Evolutionary conservation across 1,284 basidiomycete species (phyloP).

Genomic region (Cryptococcus sp.): DNA sequence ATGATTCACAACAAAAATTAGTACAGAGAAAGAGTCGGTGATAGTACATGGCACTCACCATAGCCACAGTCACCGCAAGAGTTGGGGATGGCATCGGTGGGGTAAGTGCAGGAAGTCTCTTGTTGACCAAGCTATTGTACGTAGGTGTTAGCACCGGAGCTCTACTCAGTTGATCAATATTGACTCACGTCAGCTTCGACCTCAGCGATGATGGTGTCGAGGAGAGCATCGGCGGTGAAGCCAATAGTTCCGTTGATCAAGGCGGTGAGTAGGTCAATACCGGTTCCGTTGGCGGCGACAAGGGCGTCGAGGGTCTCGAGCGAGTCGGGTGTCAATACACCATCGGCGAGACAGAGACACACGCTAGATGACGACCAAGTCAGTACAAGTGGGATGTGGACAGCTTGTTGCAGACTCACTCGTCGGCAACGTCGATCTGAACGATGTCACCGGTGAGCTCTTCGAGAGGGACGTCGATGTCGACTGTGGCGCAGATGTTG

Average conservation of each 20-base stretch:
- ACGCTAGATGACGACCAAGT: background rate
- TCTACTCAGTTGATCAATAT: background rate
- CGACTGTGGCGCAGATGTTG: constrained; percentile 3
- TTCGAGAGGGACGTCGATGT: background rate
- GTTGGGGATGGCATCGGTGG: constrained; percentile 2
- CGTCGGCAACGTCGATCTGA: background rate
- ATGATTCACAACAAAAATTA: background rate
- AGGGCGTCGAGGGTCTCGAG: background rate
- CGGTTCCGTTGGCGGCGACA: background rate
- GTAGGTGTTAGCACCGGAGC: background rate
- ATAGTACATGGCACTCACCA: constrained; percentile 1
- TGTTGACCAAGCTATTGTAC: constrained; percentile 1
- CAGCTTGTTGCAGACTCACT: background rate
- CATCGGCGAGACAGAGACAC: constrained; percentile 11
- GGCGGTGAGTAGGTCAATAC: constrained; percentile 1
- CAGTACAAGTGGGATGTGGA: background rate
- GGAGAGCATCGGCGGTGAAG: background rate
- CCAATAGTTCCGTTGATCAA: background rate
- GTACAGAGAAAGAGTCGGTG: background rate
- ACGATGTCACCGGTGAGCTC: background rate
- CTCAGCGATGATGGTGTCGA: constrained; percentile 1
- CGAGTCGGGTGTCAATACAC: constrained; percentile 9
- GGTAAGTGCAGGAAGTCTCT: constrained; percentile 2
- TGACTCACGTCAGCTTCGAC: background rate
- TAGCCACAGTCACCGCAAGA: constrained; percentile 10